Base-by-base conservation (phyloP, 2,329 filamentous ascomycete species). In the Aspergillus bombycis region DNA sequence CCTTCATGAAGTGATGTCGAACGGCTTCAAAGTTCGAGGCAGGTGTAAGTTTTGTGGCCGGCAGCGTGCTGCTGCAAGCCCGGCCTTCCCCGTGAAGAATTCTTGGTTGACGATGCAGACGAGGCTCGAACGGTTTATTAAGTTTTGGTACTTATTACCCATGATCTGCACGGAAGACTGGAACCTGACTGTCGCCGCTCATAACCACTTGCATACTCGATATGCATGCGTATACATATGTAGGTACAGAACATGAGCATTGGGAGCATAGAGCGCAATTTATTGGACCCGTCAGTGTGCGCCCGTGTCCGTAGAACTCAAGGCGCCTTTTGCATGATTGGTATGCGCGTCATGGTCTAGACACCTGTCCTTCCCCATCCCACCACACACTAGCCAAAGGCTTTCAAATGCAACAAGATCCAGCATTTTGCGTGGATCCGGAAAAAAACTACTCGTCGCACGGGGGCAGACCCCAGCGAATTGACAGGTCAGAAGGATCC, bases 181-280 rank as follows among this genome's bases (percentile, higher is more conserved):
- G 36, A 21, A 36, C 32, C 19, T 19, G 30, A 26, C 52, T 5
- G 32, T 36, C 52, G 46, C 28, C 28, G 48, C 48, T 30, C 28
- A 9, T 50, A 43, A 38, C 50, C 59, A 61, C 59, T 30, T 38
- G 52, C 58, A 55, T 60, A 32, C 41, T 56, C 36, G 45, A 55
- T 56, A 34, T 50, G 28, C 62, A 62, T 61, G 59, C 55, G 59
- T 48, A 46, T 58, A 55, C 56, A 61, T 64, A 62, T 61, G 52
- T 43, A 58, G 12, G 28, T 5, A 38, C 52, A 55, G 21, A 38
- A 54, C 16, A 60, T 55, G 36, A 32, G n/a, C 52, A 55, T 23
- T 55, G 52, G 21, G 23, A 16, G 12, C 52, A 26, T 38, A 10
- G 12, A 6, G 19, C 10, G 7, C 50, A n/a, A 30, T 23, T 32